Evolutionary conservation across 805 yeast genomes (phyloP).

Genomic region (Blastobotrys mokoenaii): DNA sequence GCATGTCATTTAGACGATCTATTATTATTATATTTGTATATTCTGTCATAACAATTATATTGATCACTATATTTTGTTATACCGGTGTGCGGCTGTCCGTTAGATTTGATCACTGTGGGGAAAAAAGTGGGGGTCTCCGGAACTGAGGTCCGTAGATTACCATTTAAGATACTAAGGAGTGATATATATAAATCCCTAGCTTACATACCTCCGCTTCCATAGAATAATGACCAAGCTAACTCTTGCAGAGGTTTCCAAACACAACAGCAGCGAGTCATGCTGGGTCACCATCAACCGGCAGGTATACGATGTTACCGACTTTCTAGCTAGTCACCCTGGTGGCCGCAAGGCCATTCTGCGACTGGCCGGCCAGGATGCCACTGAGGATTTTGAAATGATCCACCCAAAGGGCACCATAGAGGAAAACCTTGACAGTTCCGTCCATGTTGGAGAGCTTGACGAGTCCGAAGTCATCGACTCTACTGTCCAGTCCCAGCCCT

Average conservation of each 20-base stretch:
- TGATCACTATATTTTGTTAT: too few species aligned
- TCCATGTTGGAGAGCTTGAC: conserved; percentile 11
- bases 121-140: too few species aligned
- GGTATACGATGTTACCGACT: conserved; percentile 32
- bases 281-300: conserved; percentile 25
- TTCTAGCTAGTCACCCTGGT: conserved; percentile 34
- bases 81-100: too few species aligned
- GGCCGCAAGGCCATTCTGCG: conserved; percentile 38
- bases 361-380: conserved; percentile 46
- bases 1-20: too few species aligned
- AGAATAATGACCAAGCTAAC: conserved; percentile 3
- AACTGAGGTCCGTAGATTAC: too few species aligned
- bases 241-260: conserved; percentile 17
- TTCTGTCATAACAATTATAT: too few species aligned
- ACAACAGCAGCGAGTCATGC: conserved; percentile 20
- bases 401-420: conserved; percentile 23
- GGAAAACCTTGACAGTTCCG: conserved; percentile 9
- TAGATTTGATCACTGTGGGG: too few species aligned
- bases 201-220: too few species aligned
- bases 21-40: too few species aligned
- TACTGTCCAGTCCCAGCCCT: background rate
- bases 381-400: conserved; percentile 24
- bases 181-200: too few species aligned
- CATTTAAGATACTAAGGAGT: too few species aligned
- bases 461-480: conserved; percentile 4